Percentiles rank a stretch among this genome's conserved stretches.
Conservation (phyloP, 306 rosid genomes). For the Citrullus amarus region DNA sequence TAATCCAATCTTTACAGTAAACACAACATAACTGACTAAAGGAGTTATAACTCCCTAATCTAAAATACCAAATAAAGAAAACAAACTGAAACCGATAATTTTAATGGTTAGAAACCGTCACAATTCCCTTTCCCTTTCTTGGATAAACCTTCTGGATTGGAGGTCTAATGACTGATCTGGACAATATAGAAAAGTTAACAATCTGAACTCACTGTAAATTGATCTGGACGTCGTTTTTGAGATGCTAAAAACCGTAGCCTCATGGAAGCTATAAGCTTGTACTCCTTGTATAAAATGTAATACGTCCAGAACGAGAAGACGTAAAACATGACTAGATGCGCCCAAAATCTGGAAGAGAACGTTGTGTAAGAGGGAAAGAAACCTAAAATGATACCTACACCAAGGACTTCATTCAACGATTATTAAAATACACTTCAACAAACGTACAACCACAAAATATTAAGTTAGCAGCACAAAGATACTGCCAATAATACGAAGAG, state of each 20-base stretch:
- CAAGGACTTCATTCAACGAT: not conserved
- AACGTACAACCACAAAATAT: not conserved
- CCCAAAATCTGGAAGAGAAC: conserved; percentile 60
- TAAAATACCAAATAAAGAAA: too few relatives aligned
- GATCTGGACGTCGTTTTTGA: conserved; percentile 72
- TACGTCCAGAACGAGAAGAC: conserved; percentile 75
- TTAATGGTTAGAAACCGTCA: not conserved
- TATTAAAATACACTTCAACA: not conserved
- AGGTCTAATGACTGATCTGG: not conserved
- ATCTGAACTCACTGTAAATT: conserved; percentile 41
- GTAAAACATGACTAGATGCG: conserved; percentile 66
- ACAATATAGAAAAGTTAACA: not conserved
- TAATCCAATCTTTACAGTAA: too few relatives aligned
- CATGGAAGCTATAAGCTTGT: conserved; percentile 45
- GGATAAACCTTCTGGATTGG: not conserved
- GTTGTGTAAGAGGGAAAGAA: conserved; percentile 2
- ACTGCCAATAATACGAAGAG: not conserved
- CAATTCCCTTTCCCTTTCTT: not conserved
- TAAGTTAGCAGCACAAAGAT: not conserved
- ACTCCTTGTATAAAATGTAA: conserved; percentile 58
- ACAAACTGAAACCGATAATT: not conserved
- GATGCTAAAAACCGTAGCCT: conserved; percentile 70
- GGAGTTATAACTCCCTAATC: too few relatives aligned
- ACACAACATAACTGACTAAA: too few relatives aligned
- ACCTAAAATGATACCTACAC: not conserved